Evolutionary conservation across 805 yeast genomes (phyloP), one percentile per base, ranked within the genome.

Genomic region (Priceomyces carsonii): DNA sequence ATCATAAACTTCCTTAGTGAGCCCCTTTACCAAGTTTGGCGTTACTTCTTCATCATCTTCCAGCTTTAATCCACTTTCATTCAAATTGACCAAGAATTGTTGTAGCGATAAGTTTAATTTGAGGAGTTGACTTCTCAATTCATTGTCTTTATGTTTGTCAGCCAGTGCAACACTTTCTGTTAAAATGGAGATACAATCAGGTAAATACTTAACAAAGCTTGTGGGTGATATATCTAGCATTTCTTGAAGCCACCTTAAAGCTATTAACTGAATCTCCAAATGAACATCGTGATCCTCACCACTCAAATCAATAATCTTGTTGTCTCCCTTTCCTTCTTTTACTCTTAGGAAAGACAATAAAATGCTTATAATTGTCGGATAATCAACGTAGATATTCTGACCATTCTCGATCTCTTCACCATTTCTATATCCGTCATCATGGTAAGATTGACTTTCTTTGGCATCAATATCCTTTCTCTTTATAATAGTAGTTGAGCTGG

Each of bases 361-460:
- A 26, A 91, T 87, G 32, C 82, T 87, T 22, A 89, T 81, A 28
- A 91, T 81, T 44, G 79, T 82, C 4, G 91, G 79, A 49, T 79
- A 86, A 60, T 89, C 91, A 20, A 91, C 71, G 39, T 75, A 79
- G 14, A 89, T 79, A 53, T 90, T 95, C 56, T 89, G 96, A 1
- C 74, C 73, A 32, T 51, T 63, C 12, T 64, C 47, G 29, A 65
- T 57, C 8, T 50, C 46, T 9, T 60, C 60, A 6, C 50, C 51
- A 9, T 38, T 43, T 6, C 31, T 41, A 14, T 21, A 14, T 8
- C 33, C 13, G 19, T 24, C 37, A 23, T 33, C 33, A 16, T 12
- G 15, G 7, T 14, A 22, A 15, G 22, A 23, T 6, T 32, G 25
- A 7, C 15, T 7, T 18, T 29, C 32, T 12, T 22, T 9, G 8